These are phyloP conservation scores for Fonsecaea monophora DNA, from an alignment of 2,329 filamentous ascomycete genomes.

Conservation along the genomic window DNA sequence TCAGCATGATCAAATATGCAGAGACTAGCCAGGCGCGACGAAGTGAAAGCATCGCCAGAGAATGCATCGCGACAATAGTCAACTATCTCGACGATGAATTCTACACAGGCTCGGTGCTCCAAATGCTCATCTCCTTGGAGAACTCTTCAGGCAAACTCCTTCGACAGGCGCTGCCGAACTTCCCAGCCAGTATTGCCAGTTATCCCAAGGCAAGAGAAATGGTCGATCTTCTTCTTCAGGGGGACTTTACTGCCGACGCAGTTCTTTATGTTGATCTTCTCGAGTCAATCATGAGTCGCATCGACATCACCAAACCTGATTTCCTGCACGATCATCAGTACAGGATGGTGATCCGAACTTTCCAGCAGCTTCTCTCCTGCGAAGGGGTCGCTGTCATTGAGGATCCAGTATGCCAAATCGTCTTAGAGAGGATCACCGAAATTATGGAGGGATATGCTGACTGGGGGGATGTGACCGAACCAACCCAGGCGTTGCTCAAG, in stretches of 20 bases:
- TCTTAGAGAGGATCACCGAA: conserved; percentile 48
- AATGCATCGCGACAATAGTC: conserved; percentile 19
- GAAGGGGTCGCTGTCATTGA: conserved; percentile 37
- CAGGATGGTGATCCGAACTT: conserved; percentile 45
- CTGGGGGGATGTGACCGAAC: conserved; percentile 45
- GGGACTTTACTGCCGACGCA: conserved; percentile 32
- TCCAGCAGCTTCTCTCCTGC: conserved; percentile 34
- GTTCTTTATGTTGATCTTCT: conserved; percentile 38
- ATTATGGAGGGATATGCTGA: conserved; percentile 53
- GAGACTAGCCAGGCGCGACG: conserved; percentile 2
- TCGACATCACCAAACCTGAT: conserved; percentile 34
- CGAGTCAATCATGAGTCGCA: conserved; percentile 34
- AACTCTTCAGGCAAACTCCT: conserved; percentile 30
- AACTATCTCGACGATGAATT: conserved; percentile 16
- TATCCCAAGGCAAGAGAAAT: conserved; percentile 24
- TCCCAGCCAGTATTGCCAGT: conserved; percentile 24
- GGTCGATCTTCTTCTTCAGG: conserved; percentile 28
- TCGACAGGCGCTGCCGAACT: conserved; percentile 27
- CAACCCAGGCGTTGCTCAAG: conserved; percentile 33
- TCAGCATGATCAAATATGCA: conserved; percentile 21
- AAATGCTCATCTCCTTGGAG: conserved; percentile 33
- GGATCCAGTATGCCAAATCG: conserved; percentile 44
- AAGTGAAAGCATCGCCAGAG: conserved; percentile 15
- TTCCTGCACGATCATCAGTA: conserved; percentile 31
- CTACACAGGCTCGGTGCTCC: conserved; percentile 26